phyloP scores from a whole-genome alignment of 305 asterid species.

The Solanum hybrid region DNA sequence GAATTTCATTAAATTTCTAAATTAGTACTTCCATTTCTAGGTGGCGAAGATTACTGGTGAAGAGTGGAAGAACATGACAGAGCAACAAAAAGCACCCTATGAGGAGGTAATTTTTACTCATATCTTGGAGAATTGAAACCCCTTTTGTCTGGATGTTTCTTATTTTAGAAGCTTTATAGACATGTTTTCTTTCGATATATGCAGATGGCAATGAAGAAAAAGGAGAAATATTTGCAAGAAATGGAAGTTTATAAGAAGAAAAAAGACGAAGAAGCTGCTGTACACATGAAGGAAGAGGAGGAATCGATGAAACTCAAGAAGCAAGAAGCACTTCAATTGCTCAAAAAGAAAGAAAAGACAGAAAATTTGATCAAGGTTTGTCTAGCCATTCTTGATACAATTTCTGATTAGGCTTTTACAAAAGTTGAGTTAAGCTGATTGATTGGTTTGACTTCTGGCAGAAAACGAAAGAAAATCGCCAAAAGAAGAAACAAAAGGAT shows the following conservation, averaged over 20 bases:
- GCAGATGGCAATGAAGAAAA: conserved; percentile 55
- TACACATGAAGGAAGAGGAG: conserved; percentile 52
- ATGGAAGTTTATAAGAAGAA: conserved; percentile 68
- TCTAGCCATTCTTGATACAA: not conserved
- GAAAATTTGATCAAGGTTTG: conserved; percentile 25
- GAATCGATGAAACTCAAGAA: conserved; percentile 65
- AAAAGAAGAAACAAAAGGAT: conserved; percentile 45
- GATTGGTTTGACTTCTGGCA: conserved; percentile 6
- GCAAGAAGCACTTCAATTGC: conserved; percentile 24
- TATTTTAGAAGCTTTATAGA: not conserved
- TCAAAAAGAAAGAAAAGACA: too few species aligned
- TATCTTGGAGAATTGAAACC: not conserved
- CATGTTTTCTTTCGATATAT: not conserved
- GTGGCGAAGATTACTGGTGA: conserved; percentile 70
- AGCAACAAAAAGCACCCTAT: conserved; percentile 50
- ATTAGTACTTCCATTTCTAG: conserved; percentile 12
- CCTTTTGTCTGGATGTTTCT: not conserved
- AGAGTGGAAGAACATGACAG: conserved; percentile 84
- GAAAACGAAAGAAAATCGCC: conserved; percentile 62
- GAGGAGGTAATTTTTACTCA: conserved; percentile 28
- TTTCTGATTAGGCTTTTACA: not conserved
- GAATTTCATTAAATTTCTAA: not conserved
- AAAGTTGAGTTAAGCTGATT: not conserved
- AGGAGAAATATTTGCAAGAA: conserved; percentile 56
- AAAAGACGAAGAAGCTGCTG: conserved; percentile 62